Conservation (phyloP, 2,329 filamentous ascomycete genomes). For the Stenocarpella maydis region DNA sequence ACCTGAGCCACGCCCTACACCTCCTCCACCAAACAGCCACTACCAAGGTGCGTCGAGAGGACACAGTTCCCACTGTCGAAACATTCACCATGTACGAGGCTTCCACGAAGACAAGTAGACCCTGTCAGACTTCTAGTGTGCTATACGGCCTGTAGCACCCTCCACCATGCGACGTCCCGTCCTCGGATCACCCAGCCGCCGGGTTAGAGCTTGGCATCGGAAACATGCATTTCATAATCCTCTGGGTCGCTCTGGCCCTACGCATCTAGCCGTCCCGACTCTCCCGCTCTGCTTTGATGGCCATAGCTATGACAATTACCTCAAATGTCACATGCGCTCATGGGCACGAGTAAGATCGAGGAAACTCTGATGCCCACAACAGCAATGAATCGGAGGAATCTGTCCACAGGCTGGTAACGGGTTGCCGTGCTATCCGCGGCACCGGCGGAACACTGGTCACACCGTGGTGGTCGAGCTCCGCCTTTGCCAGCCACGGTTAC, state of each 20-base stretch:
- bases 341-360: not conserved
- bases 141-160: not conserved
- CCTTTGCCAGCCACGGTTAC: not conserved
- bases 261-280: not conserved
- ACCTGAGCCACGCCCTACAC: no score
- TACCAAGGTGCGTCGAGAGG: not conserved
- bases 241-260: not conserved
- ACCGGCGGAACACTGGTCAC: not conserved
- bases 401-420: not conserved
- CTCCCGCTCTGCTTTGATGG: not conserved
- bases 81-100: not conserved
- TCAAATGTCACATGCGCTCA: not conserved
- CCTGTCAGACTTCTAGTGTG: not conserved
- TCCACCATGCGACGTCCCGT: slow-evolving; percentile 2
- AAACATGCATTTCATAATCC: slow-evolving; percentile 1
- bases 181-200: slow-evolving; percentile 6
- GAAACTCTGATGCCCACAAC: not conserved
- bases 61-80: not conserved
- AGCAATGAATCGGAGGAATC: slow-evolving; percentile 1
- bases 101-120: not conserved
- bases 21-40: not conserved
- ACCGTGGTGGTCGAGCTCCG: not conserved
- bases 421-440: not conserved
- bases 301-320: not conserved
- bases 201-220: slow-evolving; percentile 16